Evolutionary conservation across 2,329 filamentous ascomycete genomes (phyloP).

Genomic region (Claviceps africana): DNA sequence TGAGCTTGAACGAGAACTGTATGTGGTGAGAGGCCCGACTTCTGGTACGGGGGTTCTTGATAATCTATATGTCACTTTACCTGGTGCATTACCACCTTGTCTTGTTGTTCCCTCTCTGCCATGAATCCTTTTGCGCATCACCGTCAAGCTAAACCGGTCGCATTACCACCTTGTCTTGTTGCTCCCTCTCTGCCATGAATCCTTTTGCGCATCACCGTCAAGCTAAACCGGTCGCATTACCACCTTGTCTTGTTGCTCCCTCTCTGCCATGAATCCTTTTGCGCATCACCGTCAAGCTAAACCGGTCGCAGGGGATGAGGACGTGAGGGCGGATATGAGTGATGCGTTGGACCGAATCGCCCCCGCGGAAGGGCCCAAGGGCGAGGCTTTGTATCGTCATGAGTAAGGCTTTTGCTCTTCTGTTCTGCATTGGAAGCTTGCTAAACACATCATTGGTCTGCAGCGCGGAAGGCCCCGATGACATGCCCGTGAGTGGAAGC

Average conservation of each 20-base stretch:
- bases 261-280: neutral
- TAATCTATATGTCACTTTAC: neutral
- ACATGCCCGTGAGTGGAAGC: constrained; percentile 65
- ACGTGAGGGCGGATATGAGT: constrained; percentile 87
- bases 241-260: neutral
- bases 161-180: constrained; percentile 2
- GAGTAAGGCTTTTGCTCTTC: constrained; percentile 15
- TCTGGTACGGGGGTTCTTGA: neutral
- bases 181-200: neutral
- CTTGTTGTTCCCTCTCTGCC: neutral
- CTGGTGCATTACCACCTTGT: neutral
- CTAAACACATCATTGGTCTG: neutral
- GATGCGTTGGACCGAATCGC: constrained; percentile 85
- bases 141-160: neutral
- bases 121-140: neutral
- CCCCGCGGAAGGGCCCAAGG: constrained; percentile 59
- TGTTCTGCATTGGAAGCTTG: neutral
- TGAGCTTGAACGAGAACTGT: constrained; percentile 88
- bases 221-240: neutral
- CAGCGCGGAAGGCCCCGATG: constrained; percentile 73
- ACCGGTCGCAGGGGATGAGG: constrained; percentile 42
- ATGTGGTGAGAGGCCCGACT: constrained; percentile 4
- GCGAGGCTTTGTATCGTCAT: constrained; percentile 68
- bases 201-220: neutral
- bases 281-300: neutral